Conservation (phyloP, 352 stramenopile species). For the Globisporangium cederbergense region DNA sequence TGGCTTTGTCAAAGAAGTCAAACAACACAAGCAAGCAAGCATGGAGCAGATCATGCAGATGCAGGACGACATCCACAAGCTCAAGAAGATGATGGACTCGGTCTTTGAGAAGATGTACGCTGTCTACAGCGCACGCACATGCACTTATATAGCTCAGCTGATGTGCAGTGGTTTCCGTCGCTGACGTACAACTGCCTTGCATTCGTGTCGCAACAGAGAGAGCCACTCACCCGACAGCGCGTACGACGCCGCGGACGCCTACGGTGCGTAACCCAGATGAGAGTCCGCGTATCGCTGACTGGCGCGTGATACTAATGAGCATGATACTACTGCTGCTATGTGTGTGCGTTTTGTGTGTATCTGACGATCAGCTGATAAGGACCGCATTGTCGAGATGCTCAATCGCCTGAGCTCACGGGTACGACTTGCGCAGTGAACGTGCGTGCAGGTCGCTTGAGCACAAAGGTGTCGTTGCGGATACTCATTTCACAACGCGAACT, state of each 20-base stretch:
- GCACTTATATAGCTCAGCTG: not conserved
- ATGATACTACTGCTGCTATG: not conserved
- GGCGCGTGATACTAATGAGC: too few relatives aligned
- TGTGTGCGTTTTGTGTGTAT: not conserved
- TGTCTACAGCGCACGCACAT: not conserved
- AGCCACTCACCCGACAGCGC: conserved; percentile 50
- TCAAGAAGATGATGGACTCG: conserved; percentile 89
- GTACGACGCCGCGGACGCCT: conserved; percentile 77
- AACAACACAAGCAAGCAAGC: conserved; percentile 5
- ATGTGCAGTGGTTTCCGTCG: not conserved
- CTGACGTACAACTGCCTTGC: not conserved
- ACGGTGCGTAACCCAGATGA: conserved; percentile 34
- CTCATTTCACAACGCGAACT: too few relatives aligned
- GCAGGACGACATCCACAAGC: conserved; percentile 90
- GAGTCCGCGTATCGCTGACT: too few relatives aligned
- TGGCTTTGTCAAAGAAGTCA: not conserved
- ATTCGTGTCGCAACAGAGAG: conserved; percentile 26
- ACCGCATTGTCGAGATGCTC: conserved; percentile 86
- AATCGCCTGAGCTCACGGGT: conserved; percentile 83
- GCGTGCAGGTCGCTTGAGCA: not conserved
- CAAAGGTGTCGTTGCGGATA: not conserved
- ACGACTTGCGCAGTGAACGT: not conserved
- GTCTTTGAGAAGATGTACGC: conserved; percentile 85
- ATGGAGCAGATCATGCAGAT: conserved; percentile 91
- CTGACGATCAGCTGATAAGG: conserved; percentile 61